Base-by-base conservation (phyloP, 176 grass and related monocot genomes). In the Paspalum notatum region DNA sequence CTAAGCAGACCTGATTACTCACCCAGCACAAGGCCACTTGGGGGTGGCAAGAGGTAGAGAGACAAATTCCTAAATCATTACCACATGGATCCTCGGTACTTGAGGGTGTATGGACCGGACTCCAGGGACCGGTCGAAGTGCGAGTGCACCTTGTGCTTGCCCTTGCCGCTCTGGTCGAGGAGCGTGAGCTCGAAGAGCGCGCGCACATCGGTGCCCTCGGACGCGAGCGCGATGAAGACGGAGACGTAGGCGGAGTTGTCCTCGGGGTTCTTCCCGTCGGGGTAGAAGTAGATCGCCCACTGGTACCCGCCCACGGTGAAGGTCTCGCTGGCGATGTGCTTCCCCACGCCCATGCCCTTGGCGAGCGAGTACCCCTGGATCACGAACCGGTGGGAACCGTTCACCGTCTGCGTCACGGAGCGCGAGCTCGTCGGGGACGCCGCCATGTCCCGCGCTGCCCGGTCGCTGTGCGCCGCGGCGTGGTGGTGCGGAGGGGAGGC, bases 251-350 rank as follows among this genome's bases (percentile, higher is more conserved):
- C 66, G 43, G 92, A 91, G 73, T 95, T 95, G 83, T 98, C 95
- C 87, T 98, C 95, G 17, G 92, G 92, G 73, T 95, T 93, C 89
- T 95, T 95, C 66, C 95, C 95, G 51, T 98, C 95, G 8, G 95
- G 95, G 53, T 95, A 98, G 80, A 98, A 98, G 85, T 93, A 95
- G 89, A 98, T 93, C 51, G 86, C 88, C 95, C 95, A 98, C 90
- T 95, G 86, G 85, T 93, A 91, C 0, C 95, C 95, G 0, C 90
- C 95, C 20, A 98, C 90, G 16, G 92, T 81, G 83, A 98, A 98
- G 82, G 90, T 93, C 66, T 95, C 95, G 75, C 95, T 98, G 26
- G 92, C 92, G 86, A 98, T 92, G 88, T 95, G 90, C 88, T 87
- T 98, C 37, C 95, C 95, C 22, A 98, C 84, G 20, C 95, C 95